Evolutionary conservation across 805 yeast species (phyloP), one percentile per base, ranked within the genome.

Genomic region (Metschnikowia baotianmanensis): DNA sequence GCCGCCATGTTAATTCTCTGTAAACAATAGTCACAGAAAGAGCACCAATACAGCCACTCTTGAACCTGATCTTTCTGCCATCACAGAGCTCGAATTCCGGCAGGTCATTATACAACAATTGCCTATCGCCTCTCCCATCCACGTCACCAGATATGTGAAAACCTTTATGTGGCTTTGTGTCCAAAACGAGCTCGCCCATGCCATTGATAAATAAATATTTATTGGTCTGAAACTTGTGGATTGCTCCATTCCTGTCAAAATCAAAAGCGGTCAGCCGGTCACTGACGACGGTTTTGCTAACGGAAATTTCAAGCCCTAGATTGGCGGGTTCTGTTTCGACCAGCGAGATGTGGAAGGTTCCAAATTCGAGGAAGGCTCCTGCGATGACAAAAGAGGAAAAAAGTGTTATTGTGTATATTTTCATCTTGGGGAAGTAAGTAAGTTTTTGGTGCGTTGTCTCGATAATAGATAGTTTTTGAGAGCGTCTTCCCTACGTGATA

Each of bases 221-320:
- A 10, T 12, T 11, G 8, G 43, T 12, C 8, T 29, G 25, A 13
- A 39, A 39, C 26, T 33, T 28, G 20, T 34, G 30, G 4, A 39
- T 10, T 15, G 17, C 6, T 2, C 38, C 38, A 9, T 12, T 19
- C 8, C 3, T 20, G 24, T 38, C 17, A 20, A 10, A 38, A 11
- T 38, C 42, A 21, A 38, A 31, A 8, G 8, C 33, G 2, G 42
- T 27, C 29, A 21, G 36, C 23, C 28, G 20, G 17, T 13, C 12
- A 15, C 30, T 17, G 12, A n/a, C 12, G 12, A 11, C 13, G n/a
- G 16, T n/a, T 12, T 12, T 17, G 22, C 12, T 19, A 6, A 29
- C 15, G 23, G 7, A 12, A 9, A 36, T 10, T 7, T 12, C 17
- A 9, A 36, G 9, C 3, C 24, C 23, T 11, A 16, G 18, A 12